Base-by-base conservation (phyloP, 2,329 filamentous ascomycete species). In the Trichoderma sp. region DNA sequence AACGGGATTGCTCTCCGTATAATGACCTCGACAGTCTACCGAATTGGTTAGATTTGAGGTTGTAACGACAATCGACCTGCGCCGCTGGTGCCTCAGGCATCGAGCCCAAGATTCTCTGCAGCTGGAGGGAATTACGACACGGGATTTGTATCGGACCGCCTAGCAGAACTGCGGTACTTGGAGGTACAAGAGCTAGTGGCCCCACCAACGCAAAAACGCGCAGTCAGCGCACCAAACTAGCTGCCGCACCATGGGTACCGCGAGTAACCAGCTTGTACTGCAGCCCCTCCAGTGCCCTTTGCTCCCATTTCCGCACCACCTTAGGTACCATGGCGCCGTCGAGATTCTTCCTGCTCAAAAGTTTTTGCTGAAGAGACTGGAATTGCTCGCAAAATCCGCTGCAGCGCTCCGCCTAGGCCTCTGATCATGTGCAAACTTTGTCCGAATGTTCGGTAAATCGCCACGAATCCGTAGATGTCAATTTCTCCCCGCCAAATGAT, bases 401-500 rank as follows among this genome's bases (percentile, higher is more conserved):
- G 76, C 80, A 82, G 80, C 82, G 78, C 79, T 80, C 84, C 81
- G 80, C 81, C 81, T 80, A 84, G 81, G 81, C 78, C 77, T 81
- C 83, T 86, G 84, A 85, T 80, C 83, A 89, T 88, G 86, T 80
- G 79, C 84, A 88, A 83, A 90, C 76, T 83, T 82, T 79, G 80
- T 80, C 79, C 82, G 77, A 78, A 80, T 78, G 83, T 79, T 84
- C 80, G 77, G 77, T 84, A 80, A 84, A 82, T 76, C 76, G 74
- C 76, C 82, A 83, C 80, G 77, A 81, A 83, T 86, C 80, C 77
- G 81, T 85, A 85, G 88, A 91, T 85, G 78, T 83, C 82, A 80
- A 82, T 88, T 88, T 87, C 79, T 80, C 78, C 80, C 72, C 80
- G 77, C 81, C 88, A 87, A 85, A 90, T 91, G 88, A 85, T 80